Conservation (phyloP, 345 rosid genomes). For the Odontarrhena argentea region DNA sequence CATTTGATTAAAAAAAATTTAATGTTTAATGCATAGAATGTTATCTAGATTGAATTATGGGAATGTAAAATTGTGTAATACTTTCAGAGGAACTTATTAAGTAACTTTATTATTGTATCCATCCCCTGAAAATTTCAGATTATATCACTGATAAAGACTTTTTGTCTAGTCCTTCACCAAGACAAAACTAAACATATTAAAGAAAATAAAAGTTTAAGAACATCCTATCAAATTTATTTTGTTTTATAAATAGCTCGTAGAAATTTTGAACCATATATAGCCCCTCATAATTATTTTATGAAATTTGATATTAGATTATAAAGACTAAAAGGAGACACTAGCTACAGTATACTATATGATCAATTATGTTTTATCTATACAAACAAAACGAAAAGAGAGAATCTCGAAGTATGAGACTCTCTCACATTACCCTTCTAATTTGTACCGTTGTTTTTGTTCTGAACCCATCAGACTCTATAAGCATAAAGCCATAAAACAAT, state of each 20-base stretch:
- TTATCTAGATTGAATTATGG: neutral
- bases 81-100: slow-evolving; percentile 18
- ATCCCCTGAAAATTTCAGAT: neutral
- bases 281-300: slow-evolving; percentile 10
- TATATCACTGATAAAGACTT: neutral
- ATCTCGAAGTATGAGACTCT: slow-evolving; percentile 39
- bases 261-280: slow-evolving; percentile 10
- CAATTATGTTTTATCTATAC: slow-evolving; percentile 7
- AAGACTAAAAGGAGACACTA: slow-evolving; percentile 16
- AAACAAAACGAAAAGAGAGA: slow-evolving; percentile 36
- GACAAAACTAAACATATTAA: neutral
- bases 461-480: slow-evolving; percentile 22
- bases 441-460: slow-evolving; percentile 33
- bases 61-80: slow-evolving; percentile 2
- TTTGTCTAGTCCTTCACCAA: neutral
- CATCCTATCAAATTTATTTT: neutral
- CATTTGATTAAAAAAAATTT: too few species aligned
- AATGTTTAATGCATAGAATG: neutral
- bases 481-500: slow-evolving; percentile 6
- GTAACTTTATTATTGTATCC: neutral
- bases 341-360: slow-evolving; percentile 5
- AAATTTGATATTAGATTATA: slow-evolving; percentile 16
- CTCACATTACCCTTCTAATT: slow-evolving; percentile 30
- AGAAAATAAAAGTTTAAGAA: neutral
- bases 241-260: neutral